These are phyloP conservation scores for Penicillium ochrochloron DNA, from an alignment of 495 filamentous ascomycete genomes.

Conservation along the genomic window DNA sequence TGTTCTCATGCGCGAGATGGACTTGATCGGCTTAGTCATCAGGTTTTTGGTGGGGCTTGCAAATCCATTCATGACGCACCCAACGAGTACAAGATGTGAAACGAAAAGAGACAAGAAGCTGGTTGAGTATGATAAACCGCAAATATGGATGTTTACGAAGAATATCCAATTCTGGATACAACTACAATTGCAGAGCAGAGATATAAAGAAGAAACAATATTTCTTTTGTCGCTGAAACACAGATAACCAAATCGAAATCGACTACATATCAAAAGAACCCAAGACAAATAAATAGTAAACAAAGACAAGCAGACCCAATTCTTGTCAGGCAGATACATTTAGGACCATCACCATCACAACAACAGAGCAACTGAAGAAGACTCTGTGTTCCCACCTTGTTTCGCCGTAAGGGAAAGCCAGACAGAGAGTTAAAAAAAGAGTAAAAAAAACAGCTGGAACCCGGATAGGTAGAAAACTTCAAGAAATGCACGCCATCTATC, in stretches of 20 bases:
- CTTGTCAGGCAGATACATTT: conserved; percentile 19
- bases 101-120: neutral
- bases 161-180: neutral
- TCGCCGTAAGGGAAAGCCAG: conserved; percentile 26
- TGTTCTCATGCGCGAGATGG: conserved; percentile 3
- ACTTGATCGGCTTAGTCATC: conserved; percentile 17
- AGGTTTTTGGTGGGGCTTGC: conserved; percentile 7
- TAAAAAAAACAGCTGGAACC: conserved; percentile 13
- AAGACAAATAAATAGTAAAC: conserved; percentile 17
- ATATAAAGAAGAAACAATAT: neutral
- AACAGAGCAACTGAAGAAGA: conserved; percentile 9
- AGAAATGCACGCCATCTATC: conserved; percentile 41
- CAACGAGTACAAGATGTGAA: neutral
- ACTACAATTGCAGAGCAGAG: neutral
- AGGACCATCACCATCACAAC: conserved; percentile 24
- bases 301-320: conserved; percentile 22
- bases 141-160: neutral
- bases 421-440: conserved; percentile 19
- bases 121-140: neutral
- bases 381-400: conserved; percentile 27
- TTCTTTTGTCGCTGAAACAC: conserved; percentile 42
- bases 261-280: conserved; percentile 24
- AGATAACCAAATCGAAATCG: conserved; percentile 22
- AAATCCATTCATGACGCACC: neutral
- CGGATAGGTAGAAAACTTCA: neutral